A percentile compares a stretch with the other conserved stretches of the same genome.
Evolutionary conservation across 2,329 filamentous ascomycete genomes (phyloP).

Genomic region (Aspergillus fijiensis): DNA sequence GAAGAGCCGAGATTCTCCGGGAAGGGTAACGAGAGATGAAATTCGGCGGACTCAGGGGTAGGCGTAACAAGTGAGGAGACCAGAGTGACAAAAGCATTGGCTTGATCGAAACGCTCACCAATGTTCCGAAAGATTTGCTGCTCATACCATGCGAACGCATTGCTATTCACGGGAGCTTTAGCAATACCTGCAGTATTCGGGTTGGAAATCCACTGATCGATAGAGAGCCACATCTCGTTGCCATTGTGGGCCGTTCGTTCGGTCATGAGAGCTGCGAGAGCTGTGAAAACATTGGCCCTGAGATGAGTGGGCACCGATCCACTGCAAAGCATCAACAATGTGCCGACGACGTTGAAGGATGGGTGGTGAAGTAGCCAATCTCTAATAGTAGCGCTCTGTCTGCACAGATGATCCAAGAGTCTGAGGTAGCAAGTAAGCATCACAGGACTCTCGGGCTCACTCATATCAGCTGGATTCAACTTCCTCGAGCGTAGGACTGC

Average conservation of each 20-base stretch:
- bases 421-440: constrained; percentile 95
- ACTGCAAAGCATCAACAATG: constrained; percentile 75
- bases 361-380: constrained; percentile 69
- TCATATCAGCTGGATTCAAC: constrained; percentile 65
- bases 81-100: constrained; percentile 78
- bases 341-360: constrained; percentile 67
- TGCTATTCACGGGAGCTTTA: constrained; percentile 45
- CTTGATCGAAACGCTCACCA: constrained; percentile 77
- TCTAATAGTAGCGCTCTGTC: constrained; percentile 70
- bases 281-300: constrained; percentile 78
- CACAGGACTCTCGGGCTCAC: constrained; percentile 90
- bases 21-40: constrained; percentile 79
- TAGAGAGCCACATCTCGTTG: constrained; percentile 72
- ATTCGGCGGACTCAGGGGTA: constrained; percentile 40
- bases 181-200: constrained; percentile 46
- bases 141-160: constrained; percentile 43
- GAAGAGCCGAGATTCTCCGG: constrained; percentile 78
- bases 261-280: constrained; percentile 71
- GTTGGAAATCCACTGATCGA: constrained; percentile 78
- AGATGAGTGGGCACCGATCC: constrained; percentile 74
- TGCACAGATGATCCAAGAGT: constrained; percentile 77
- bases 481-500: constrained; percentile 60
- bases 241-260: constrained; percentile 68
- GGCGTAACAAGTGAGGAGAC: constrained; percentile 71
- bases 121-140: constrained; percentile 72